Evolutionary conservation across 1,139 yeast species (phyloP).

Genomic region (Dujonia santamariae): DNA sequence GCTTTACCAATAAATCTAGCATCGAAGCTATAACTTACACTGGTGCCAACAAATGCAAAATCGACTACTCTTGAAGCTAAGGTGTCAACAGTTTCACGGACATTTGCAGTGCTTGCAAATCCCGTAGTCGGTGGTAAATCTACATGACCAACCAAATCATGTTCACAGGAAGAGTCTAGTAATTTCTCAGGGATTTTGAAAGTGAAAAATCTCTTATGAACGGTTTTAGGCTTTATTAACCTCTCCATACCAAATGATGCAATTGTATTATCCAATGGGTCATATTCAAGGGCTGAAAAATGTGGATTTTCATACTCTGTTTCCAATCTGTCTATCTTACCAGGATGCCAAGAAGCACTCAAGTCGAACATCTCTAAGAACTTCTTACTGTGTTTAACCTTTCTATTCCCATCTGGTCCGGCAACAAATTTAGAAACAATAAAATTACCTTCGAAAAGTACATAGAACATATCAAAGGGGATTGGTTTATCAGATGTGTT

Average conservation of each 20-base stretch:
- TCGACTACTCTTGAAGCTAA: too few species aligned
- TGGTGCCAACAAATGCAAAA: constrained; percentile 28
- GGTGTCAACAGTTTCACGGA: too few species aligned
- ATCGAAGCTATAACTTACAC: constrained; percentile 34
- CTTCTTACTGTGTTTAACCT: constrained; percentile 18
- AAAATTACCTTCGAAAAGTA: constrained; percentile 37
- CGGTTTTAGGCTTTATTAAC: constrained; percentile 33
- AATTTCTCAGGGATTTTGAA: constrained; percentile 41
- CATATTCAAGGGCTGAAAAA: constrained; percentile 50
- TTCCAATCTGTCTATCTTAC: constrained; percentile 27
- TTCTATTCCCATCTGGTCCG: constrained; percentile 20
- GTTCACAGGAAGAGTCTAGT: constrained; percentile 40
- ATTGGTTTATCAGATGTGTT: constrained; percentile 25
- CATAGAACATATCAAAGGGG: constrained; percentile 40
- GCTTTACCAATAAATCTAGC: constrained; percentile 43
- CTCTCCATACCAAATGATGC: constrained; percentile 36
- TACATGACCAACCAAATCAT: constrained; percentile 32
- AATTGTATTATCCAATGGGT: constrained; percentile 38
- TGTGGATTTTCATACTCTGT: constrained; percentile 26
- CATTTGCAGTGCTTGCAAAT: too few species aligned
- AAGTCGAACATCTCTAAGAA: constrained; percentile 45
- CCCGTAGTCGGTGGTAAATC: constrained; percentile 41
- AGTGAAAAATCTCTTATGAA: constrained; percentile 42
- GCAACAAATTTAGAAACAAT: constrained; percentile 20
- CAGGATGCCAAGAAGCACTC: constrained; percentile 34